phyloP scores from a whole-genome alignment of 1,284 basidiomycete genomes.

The Cutaneotrichosporon cavernicola region DNA sequence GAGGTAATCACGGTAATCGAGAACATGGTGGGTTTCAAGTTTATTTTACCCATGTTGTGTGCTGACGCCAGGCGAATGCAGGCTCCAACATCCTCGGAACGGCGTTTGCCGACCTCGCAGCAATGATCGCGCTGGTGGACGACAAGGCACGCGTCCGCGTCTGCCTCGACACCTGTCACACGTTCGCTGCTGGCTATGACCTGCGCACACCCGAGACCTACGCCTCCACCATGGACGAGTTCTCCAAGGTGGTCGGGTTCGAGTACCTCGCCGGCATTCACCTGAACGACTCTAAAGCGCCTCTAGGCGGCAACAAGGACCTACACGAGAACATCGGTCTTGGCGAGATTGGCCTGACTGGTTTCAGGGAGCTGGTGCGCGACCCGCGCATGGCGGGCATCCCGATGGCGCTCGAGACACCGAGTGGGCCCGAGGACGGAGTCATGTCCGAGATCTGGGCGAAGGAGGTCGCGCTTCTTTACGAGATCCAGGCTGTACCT shows the following conservation, averaged over 20 bases:
- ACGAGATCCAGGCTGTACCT: conserved; percentile 47
- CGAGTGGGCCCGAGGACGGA: conserved; percentile 46
- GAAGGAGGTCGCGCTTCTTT: conserved; percentile 62
- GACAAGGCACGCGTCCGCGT: conserved; percentile 75
- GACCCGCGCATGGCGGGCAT: conserved; percentile 68
- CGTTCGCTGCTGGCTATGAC: conserved; percentile 81
- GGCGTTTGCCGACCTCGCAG: conserved; percentile 65
- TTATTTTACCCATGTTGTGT: not conserved
- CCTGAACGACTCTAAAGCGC: conserved; percentile 75
- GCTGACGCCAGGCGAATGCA: conserved; percentile 64
- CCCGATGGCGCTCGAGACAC: conserved; percentile 80
- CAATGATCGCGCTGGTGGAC: conserved; percentile 69
- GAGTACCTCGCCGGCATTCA: conserved; percentile 76
- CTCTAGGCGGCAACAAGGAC: conserved; percentile 66
- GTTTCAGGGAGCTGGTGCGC: conserved; percentile 67
- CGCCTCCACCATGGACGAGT: conserved; percentile 57
- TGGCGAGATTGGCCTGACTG: conserved; percentile 66
- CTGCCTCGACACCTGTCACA: conserved; percentile 84
- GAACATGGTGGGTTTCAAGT: conserved; percentile 67
- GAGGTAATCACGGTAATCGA: conserved; percentile 71
- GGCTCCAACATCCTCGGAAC: conserved; percentile 73
- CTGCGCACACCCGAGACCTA: conserved; percentile 61
- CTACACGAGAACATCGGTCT: conserved; percentile 80
- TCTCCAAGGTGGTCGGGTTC: conserved; percentile 68
- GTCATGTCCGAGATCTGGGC: conserved; percentile 64